These are phyloP conservation scores for Hymenotorrendiella dingleyae DNA, from an alignment of 2,329 filamentous ascomycete species.

Conservation along the genomic window DNA sequence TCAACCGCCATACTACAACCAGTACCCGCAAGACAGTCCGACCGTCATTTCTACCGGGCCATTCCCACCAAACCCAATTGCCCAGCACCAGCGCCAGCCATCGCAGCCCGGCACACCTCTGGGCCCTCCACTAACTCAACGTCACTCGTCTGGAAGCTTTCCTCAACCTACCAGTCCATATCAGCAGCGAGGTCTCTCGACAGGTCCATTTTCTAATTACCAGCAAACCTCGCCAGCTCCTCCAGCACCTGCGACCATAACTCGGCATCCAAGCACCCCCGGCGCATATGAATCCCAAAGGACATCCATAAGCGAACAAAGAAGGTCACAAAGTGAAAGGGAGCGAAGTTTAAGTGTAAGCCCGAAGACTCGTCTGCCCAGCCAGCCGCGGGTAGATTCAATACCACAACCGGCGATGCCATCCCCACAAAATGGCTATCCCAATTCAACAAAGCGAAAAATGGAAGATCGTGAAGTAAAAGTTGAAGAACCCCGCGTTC, in stretches of 20 bases:
- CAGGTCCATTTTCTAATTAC: slow-evolving; percentile 19
- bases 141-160: slow-evolving; percentile 40
- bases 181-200: slow-evolving; percentile 42
- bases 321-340: slow-evolving; percentile 53
- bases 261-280: slow-evolving; percentile 38
- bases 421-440: slow-evolving; percentile 13
- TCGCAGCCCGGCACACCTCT: slow-evolving; percentile 39
- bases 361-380: slow-evolving; percentile 61
- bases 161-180: slow-evolving; percentile 55
- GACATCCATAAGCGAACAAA: slow-evolving; percentile 36
- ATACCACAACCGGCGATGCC: slow-evolving; percentile 12
- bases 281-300: slow-evolving; percentile 42
- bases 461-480: slow-evolving; percentile 25
- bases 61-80: slow-evolving; percentile 8
- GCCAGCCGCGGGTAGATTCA: slow-evolving; percentile 19
- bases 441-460: slow-evolving; percentile 22
- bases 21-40: slow-evolving; percentile 51
- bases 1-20: slow-evolving; percentile 47
- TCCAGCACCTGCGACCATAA: slow-evolving; percentile 32
- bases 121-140: slow-evolving; percentile 42
- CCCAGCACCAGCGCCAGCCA: slow-evolving; percentile 27
- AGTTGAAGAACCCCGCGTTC: slow-evolving; percentile 15
- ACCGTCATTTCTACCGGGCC: slow-evolving; percentile 13
- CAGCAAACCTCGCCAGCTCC: slow-evolving; percentile 32
- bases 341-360: slow-evolving; percentile 70